phyloP scores from a whole-genome alignment of 1,139 yeast genomes.

The Hemisphaericaspora xylofermentans region DNA sequence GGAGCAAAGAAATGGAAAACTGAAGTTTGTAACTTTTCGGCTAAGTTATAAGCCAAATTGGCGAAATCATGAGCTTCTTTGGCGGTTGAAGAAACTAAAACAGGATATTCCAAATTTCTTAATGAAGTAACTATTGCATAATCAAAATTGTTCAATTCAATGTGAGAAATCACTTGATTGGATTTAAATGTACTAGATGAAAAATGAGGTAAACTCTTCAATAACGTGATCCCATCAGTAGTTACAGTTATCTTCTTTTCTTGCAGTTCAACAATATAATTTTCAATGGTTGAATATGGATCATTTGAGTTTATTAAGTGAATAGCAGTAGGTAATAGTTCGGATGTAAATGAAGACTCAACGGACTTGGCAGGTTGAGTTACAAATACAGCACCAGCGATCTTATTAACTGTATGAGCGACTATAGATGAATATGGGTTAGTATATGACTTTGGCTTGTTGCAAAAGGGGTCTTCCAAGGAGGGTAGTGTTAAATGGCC shows the following conservation, averaged over 20 bases:
- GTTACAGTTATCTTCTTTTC: constrained; percentile 46
- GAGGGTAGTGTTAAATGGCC: background rate
- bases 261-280: constrained; percentile 21
- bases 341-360: constrained; percentile 29
- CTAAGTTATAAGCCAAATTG: constrained; percentile 50
- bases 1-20: constrained; percentile 69
- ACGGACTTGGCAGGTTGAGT: constrained; percentile 51
- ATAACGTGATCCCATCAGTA: constrained; percentile 53
- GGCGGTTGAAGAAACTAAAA: constrained; percentile 62
- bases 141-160: constrained; percentile 57
- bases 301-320: constrained; percentile 50
- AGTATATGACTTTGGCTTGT: background rate
- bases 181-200: constrained; percentile 39
- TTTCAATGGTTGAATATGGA: constrained; percentile 48
- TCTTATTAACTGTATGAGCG: constrained; percentile 21
- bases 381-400: constrained; percentile 34
- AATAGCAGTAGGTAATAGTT: constrained; percentile 23
- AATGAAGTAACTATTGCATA: constrained; percentile 65
- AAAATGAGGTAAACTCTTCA: constrained; percentile 55
- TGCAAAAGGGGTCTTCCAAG: background rate
- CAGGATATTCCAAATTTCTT: constrained; percentile 65
- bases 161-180: constrained; percentile 57
- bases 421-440: constrained; percentile 1
- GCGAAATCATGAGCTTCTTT: constrained; percentile 54
- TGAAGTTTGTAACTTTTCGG: constrained; percentile 48